Percentiles rank a stretch among this genome's conserved stretches.
Evolutionary conservation across 2,329 filamentous ascomycete species (phyloP).

Genomic region (Biscogniauxia mediterranea): DNA sequence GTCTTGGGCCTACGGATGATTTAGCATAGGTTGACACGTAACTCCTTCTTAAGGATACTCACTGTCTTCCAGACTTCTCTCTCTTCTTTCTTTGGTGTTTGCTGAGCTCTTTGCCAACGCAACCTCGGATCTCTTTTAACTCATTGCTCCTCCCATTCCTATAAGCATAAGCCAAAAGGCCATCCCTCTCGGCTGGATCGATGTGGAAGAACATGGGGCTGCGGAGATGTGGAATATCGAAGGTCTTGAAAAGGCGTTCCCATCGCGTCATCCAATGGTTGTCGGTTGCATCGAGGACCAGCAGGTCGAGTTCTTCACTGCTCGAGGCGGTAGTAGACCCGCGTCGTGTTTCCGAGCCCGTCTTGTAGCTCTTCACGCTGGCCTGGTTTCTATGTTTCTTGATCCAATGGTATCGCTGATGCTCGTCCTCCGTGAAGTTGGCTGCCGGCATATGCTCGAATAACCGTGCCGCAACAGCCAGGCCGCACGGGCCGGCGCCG

Average conservation of each 20-base stretch:
- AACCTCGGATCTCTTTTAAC: constrained; percentile 67
- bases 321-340: constrained; percentile 29
- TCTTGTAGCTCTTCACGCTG: constrained; percentile 53
- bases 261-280: constrained; percentile 68
- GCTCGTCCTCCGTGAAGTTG: constrained; percentile 80
- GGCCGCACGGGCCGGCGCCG: constrained; percentile 72
- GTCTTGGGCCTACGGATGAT: constrained; percentile 37
- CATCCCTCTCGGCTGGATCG: constrained; percentile 73
- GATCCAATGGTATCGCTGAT: constrained; percentile 78
- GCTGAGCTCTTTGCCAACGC: constrained; percentile 76
- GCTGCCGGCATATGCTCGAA: constrained; percentile 72
- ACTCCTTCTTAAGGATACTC: constrained; percentile 16
- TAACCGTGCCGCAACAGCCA: constrained; percentile 70
- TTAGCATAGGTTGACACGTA: constrained; percentile 8
- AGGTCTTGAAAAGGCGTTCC: constrained; percentile 65
- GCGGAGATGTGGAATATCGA: constrained; percentile 69
- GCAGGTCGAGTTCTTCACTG: constrained; percentile 38
- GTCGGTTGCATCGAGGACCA: constrained; percentile 66
- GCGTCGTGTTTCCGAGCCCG: constrained; percentile 33
- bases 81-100: constrained; percentile 74
- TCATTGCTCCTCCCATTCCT: constrained; percentile 59
- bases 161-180: constrained; percentile 67
- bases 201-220: constrained; percentile 84
- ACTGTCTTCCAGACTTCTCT: constrained; percentile 43
- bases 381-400: constrained; percentile 61